Percentiles rank a stretch among this genome's conserved stretches.
Evolutionary conservation across 768 basidiomycete species (phyloP).

Genomic region (Lentinula edodes): DNA sequence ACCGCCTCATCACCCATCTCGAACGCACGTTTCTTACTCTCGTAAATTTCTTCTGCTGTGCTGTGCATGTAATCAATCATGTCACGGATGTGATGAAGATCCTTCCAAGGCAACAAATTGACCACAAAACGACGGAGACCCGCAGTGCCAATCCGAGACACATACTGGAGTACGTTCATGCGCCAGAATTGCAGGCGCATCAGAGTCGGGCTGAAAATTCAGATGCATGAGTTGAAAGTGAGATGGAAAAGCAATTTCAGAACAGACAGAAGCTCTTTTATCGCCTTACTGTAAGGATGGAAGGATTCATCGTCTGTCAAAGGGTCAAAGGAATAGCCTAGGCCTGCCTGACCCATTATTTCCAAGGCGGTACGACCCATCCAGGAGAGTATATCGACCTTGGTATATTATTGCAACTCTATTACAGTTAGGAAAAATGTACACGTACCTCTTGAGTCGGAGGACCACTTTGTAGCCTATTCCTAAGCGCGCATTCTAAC

Average conservation of each 20-base stretch:
- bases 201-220: not conserved
- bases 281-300: not conserved
- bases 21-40: conserved; percentile 22
- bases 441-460: not conserved
- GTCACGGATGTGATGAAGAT: conserved; percentile 16
- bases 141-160: conserved; percentile 20
- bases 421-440: conserved; percentile 12
- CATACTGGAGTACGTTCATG: conserved; percentile 16
- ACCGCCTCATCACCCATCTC: conserved; percentile 18
- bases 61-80: conserved; percentile 24
- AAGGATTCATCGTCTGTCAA: not conserved
- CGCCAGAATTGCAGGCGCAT: conserved; percentile 5
- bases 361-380: too few relatives aligned
- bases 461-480: not conserved
- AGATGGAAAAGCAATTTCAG: not conserved
- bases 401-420: not conserved
- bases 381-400: not conserved
- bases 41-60: conserved; percentile 19
- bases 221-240: not conserved
- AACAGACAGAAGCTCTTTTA: not conserved
- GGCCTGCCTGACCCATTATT: too few relatives aligned
- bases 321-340: too few relatives aligned
- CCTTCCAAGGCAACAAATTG: conserved; percentile 14
- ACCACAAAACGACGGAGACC: conserved; percentile 21
- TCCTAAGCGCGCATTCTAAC: not conserved